phyloP scores from a whole-genome alignment of 352 stramenopile species.

The Albugo laibachii region DNA sequence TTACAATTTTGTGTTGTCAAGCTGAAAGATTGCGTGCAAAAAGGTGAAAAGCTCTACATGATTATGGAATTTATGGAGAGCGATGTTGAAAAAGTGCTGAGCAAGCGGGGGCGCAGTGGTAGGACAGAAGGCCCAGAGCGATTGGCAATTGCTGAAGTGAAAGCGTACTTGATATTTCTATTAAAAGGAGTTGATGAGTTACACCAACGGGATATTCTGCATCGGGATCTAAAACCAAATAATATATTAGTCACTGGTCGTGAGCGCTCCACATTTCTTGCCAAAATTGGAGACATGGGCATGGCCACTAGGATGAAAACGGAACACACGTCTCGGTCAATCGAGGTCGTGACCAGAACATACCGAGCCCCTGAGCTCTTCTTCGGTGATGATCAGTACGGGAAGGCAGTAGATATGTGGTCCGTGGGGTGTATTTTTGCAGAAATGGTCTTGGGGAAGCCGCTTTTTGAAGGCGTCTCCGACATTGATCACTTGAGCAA shows the following conservation, averaged over 20 bases:
- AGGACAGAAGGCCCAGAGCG: too few species aligned
- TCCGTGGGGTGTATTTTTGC: conserved; percentile 91
- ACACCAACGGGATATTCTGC: conserved; percentile 85
- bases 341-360: conserved; percentile 89
- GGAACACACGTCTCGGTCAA: too few species aligned
- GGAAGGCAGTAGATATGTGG: conserved; percentile 93
- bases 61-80: conserved; percentile 83
- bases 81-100: conserved; percentile 74
- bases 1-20: conserved; percentile 64
- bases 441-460: conserved; percentile 88
- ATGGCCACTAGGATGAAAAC: too few species aligned
- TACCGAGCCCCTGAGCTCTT: conserved; percentile 88
- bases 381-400: conserved; percentile 84
- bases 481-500: conserved; percentile 94
- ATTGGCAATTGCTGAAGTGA: too few species aligned
- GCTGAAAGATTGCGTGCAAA: too few species aligned
- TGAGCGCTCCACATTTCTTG: too few species aligned
- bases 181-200: conserved; percentile 79
- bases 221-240: conserved; percentile 96
- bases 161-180: conserved; percentile 86
- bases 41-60: conserved; percentile 83
- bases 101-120: conserved; percentile 61
- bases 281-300: conserved; percentile 37
- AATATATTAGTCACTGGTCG: too few species aligned
- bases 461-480: conserved; percentile 82